These are phyloP conservation scores for Darksidea phi DNA, from an alignment of 495 filamentous ascomycete species.

Conservation along the genomic window DNA sequence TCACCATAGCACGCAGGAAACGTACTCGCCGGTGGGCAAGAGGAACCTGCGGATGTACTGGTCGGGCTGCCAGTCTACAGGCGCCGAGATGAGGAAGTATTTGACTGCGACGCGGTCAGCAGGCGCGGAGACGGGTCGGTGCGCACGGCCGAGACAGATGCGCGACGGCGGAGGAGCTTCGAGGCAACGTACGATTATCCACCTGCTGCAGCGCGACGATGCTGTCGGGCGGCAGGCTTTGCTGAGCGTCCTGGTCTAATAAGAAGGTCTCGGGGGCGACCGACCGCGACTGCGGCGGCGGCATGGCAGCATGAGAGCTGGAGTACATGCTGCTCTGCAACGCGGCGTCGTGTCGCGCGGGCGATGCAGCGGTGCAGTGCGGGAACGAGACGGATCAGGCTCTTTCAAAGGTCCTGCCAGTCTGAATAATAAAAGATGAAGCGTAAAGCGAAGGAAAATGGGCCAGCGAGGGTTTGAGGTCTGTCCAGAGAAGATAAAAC, in stretches of 20 bases:
- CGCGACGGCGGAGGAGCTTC: conserved; percentile 17
- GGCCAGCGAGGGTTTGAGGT: conserved; percentile 38
- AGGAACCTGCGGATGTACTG: conserved; percentile 96
- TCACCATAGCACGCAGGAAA: conserved; percentile 95
- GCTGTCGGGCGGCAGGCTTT: conserved; percentile 91
- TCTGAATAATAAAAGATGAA: conserved; percentile 36
- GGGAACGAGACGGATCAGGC: conserved; percentile 36
- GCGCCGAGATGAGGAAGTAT: conserved; percentile 98
- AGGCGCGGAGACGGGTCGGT: conserved; percentile 26
- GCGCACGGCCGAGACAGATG: conserved; percentile 20
- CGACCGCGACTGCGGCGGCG: conserved; percentile 63
- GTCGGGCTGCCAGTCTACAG: conserved; percentile 95
- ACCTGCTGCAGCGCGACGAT: conserved; percentile 98
- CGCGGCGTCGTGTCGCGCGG: conserved; percentile 27
- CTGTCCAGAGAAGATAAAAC: conserved; percentile 35
- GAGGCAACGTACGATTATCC: conserved; percentile 78
- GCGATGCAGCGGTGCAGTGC: conserved; percentile 29
- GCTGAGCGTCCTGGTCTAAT: conserved; percentile 93
- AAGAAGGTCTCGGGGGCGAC: conserved; percentile 88
- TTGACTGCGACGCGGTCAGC: conserved; percentile 65
- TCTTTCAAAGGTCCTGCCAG: conserved; percentile 40
- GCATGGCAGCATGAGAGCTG: conserved; percentile 52
- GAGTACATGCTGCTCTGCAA: conserved; percentile 45
- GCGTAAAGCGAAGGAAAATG: conserved; percentile 39
- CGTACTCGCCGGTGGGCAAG: conserved; percentile 95